A percentile compares a stretch with the other conserved stretches of the same genome.
phyloP scores from a whole-genome alignment of 2,329 filamentous ascomycete genomes.

The Ascosphaera acerosa region DNA sequence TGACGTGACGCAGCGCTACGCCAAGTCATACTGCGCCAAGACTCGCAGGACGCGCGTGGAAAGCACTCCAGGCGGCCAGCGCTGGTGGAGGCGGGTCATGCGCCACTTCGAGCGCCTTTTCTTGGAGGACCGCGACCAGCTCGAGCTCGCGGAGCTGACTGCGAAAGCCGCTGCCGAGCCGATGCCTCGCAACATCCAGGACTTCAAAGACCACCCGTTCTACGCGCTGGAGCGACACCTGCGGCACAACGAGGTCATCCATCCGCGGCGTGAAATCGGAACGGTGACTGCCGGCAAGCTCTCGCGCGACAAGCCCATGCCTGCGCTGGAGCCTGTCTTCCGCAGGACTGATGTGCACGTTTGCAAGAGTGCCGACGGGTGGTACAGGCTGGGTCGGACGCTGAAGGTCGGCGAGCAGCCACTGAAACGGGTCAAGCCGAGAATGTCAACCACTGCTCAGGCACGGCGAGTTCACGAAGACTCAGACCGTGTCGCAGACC shows the following conservation, averaged over 20 bases:
- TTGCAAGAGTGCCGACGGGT: constrained; percentile 59
- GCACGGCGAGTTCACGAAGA: constrained; percentile 14
- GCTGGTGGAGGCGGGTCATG: constrained; percentile 29
- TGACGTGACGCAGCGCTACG: constrained; percentile 74
- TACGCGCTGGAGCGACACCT: constrained; percentile 72
- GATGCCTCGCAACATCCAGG: constrained; percentile 64
- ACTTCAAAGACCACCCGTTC: constrained; percentile 67
- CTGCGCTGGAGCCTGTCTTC: constrained; percentile 50
- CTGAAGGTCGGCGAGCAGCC: constrained; percentile 59
- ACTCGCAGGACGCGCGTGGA: constrained; percentile 66
- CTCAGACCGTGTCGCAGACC: constrained; percentile 15
- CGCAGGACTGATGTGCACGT: constrained; percentile 55
- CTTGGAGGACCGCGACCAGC: constrained; percentile 44
- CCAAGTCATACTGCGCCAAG: constrained; percentile 74
- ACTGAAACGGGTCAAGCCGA: constrained; percentile 41
- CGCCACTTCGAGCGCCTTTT: constrained; percentile 18
- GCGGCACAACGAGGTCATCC: constrained; percentile 55
- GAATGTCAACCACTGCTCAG: constrained; percentile 7
- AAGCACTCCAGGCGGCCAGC: constrained; percentile 26
- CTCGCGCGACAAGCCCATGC: constrained; percentile 24
- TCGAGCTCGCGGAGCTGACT: constrained; percentile 55
- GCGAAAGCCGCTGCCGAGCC: constrained; percentile 48
- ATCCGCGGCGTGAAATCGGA: constrained; percentile 46
- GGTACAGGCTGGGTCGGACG: constrained; percentile 69
- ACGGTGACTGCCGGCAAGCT: constrained; percentile 36